These are phyloP conservation scores for Citrus inodora DNA, from an alignment of 345 rosid genomes.

Conservation along the genomic window DNA sequence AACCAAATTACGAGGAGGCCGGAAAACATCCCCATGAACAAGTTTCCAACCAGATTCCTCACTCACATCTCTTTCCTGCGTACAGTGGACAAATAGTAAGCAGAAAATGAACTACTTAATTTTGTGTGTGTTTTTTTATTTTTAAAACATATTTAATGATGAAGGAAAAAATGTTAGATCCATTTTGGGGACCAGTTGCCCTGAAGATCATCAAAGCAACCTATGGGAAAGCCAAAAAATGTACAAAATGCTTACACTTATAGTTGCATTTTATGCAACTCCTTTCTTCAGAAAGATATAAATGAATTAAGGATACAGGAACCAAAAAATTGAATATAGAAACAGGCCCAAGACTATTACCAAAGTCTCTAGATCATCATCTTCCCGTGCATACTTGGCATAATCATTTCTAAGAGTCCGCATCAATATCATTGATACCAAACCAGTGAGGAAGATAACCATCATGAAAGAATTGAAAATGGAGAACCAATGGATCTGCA, in stretches of 20 bases:
- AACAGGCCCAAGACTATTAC: slow-evolving; percentile 34
- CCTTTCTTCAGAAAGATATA: neutral
- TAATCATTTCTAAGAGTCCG: slow-evolving; percentile 93
- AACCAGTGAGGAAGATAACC: slow-evolving; percentile 95
- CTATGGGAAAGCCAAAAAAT: neutral
- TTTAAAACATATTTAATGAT: neutral
- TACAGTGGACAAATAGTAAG: slow-evolving; percentile 5
- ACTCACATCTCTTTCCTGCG: slow-evolving; percentile 91
- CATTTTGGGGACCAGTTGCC: neutral
- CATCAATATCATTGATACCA: slow-evolving; percentile 98
- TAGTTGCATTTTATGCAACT: neutral
- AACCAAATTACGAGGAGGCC: slow-evolving; percentile 64
- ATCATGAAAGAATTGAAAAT: slow-evolving; percentile 97
- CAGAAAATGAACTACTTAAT: slow-evolving; percentile 4
- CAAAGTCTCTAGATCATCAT: slow-evolving; percentile 92
- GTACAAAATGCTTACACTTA: neutral
- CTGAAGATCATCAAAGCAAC: neutral
- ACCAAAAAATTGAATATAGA: slow-evolving; percentile 5
- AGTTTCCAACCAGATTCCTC: slow-evolving; percentile 99
- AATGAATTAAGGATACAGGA: neutral
- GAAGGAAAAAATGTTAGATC: neutral
- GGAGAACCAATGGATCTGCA: slow-evolving; percentile 97
- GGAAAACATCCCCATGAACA: slow-evolving; percentile 96
- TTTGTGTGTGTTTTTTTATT: slow-evolving; percentile 12
- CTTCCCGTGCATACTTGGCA: slow-evolving; percentile 95